phyloP scores from a whole-genome alignment of 768 basidiomycete genomes.

The Kwoniella botswanensis region DNA sequence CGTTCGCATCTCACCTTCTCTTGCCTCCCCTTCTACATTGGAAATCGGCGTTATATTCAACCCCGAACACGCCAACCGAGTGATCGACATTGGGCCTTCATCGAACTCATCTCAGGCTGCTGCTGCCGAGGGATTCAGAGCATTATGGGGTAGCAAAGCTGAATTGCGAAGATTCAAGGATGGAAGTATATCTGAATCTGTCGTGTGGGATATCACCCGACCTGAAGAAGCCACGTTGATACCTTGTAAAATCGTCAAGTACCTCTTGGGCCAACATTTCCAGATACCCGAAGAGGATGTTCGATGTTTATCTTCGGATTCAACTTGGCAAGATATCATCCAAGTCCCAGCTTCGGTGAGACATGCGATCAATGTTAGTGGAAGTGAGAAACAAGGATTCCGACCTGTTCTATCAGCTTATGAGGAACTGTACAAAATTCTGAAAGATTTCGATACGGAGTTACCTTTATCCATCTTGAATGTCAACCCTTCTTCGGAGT shows the following conservation, averaged over 20 bases:
- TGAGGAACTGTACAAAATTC: conserved; percentile 72
- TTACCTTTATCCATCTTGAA: conserved; percentile 78
- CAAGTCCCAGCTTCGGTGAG: conserved; percentile 57
- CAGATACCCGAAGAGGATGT: conserved; percentile 61
- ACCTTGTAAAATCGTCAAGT: conserved; percentile 72
- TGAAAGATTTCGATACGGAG: conserved; percentile 73
- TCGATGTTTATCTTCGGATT: conserved; percentile 36
- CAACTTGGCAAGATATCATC: conserved; percentile 42
- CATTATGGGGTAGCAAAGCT: conserved; percentile 89
- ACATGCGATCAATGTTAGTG: conserved; percentile 52
- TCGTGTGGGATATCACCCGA: conserved; percentile 87
- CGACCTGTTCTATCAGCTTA: conserved; percentile 72
- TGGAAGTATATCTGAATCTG: conserved; percentile 85
- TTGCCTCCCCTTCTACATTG: conserved; percentile 55
- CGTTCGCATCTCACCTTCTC: conserved; percentile 63
- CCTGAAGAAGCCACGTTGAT: conserved; percentile 81
- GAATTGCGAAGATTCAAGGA: conserved; percentile 96
- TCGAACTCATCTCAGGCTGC: conserved; percentile 60
- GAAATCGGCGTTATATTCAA: conserved; percentile 79
- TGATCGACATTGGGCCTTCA: conserved; percentile 90
- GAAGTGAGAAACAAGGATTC: conserved; percentile 59
- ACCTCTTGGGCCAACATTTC: conserved; percentile 79
- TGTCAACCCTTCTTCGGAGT: conserved; percentile 73
- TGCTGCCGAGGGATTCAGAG: conserved; percentile 68
- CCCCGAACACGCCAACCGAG: conserved; percentile 72